phyloP scores from a whole-genome alignment of 2,329 filamentous ascomycete genomes.

The Tolypocladium cylindrosporum region DNA sequence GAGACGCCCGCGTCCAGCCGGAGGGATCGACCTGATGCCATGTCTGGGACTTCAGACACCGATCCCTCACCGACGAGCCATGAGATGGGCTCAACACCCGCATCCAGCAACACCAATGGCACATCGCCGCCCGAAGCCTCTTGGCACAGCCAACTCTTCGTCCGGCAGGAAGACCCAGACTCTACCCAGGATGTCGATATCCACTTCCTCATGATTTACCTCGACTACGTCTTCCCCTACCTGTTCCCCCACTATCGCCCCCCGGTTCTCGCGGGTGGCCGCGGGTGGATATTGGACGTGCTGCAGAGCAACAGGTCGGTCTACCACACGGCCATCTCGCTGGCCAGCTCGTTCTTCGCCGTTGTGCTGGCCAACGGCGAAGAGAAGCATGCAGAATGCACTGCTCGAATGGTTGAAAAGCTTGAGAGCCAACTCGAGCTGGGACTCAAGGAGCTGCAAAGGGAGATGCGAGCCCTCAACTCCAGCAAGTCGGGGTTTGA shows the following conservation, averaged over 20 bases:
- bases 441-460: constrained; percentile 32
- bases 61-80: constrained; percentile 13
- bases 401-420: constrained; percentile 23
- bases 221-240: constrained; percentile 53
- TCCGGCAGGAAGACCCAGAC: constrained; percentile 10
- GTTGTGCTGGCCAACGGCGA: constrained; percentile 27
- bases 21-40: constrained; percentile 1
- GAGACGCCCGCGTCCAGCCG: constrained; percentile 1
- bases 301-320: constrained; percentile 46
- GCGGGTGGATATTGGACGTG: constrained; percentile 49
- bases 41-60: constrained; percentile 16
- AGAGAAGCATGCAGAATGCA: constrained; percentile 23
- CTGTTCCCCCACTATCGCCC: constrained; percentile 55
- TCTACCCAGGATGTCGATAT: constrained; percentile 18
- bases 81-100: constrained; percentile 15
- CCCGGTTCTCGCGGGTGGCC: constrained; percentile 42
- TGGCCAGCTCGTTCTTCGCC: constrained; percentile 48
- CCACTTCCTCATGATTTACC: constrained; percentile 45
- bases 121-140: constrained; percentile 20
- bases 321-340: constrained; percentile 45
- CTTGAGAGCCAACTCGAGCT: constrained; percentile 34
- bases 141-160: constrained; percentile 20
- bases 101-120: constrained; percentile 18
- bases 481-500: constrained; percentile 17
- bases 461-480: constrained; percentile 28